Percentiles rank a stretch among this genome's conserved stretches.
Evolutionary conservation across 306 rosid genomes (phyloP).

Genomic region (Dalbergia oliveri): DNA sequence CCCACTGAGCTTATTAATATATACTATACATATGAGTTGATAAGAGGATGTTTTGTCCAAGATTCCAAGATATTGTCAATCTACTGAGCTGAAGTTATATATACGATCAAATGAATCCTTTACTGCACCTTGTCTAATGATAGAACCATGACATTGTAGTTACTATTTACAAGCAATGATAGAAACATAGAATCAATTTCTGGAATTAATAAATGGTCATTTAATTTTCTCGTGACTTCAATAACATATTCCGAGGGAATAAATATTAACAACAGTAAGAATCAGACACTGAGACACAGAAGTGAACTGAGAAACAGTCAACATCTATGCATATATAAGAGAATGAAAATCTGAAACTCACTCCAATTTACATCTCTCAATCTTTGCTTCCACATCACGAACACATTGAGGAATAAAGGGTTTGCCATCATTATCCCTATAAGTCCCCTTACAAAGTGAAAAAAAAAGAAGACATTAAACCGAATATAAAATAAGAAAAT

Average conservation of each 20-base stretch:
- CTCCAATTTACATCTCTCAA: slow-evolving; percentile 66
- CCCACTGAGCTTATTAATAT: no score
- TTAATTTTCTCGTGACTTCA: no score
- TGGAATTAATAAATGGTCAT: slow-evolving; percentile 1
- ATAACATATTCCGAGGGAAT: no score
- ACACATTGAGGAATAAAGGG: slow-evolving; percentile 82
- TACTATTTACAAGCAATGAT: background rate
- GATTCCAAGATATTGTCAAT: background rate
- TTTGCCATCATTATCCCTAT: slow-evolving; percentile 80
- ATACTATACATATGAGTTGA: background rate
- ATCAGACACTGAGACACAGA: no score
- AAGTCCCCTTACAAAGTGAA: slow-evolving; percentile 70
- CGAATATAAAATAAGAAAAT: background rate
- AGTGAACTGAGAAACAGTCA: no score
- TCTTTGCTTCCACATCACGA: slow-evolving; percentile 73
- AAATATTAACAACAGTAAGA: no score
- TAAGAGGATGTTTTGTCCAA: background rate
- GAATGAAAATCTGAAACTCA: slow-evolving; percentile 43
- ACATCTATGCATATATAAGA: background rate
- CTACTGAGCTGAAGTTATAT: background rate
- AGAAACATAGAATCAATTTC: slow-evolving; percentile 4
- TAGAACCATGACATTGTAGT: background rate
- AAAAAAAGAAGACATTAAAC: background rate
- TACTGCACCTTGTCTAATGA: background rate
- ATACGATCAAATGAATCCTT: background rate